A percentile compares a stretch with the other conserved stretches of the same genome.
These are phyloP conservation scores for Zoysia pacifica DNA, from an alignment of 176 grass and related monocot species.

Conservation along the genomic window DNA sequence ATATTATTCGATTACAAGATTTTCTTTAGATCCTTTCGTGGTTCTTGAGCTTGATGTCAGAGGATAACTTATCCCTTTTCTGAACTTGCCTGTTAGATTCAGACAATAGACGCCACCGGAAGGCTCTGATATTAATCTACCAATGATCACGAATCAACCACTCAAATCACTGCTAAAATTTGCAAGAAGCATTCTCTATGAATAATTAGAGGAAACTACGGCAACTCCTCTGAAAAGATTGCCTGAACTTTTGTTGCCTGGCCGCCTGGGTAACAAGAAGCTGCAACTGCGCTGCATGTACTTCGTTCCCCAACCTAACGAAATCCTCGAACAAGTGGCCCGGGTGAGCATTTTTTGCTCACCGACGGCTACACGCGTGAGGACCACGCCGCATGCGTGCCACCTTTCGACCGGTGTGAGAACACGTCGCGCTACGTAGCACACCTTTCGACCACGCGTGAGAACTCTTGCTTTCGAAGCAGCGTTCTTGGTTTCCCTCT, in stretches of 20 bases:
- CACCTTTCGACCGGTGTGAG: background rate
- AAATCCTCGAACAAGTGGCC: no score
- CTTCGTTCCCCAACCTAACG: no score
- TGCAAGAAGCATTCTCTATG: no score
- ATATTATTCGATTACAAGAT: background rate
- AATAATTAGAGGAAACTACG: no score
- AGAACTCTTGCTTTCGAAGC: background rate
- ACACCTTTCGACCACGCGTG: no score
- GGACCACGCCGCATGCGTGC: background rate
- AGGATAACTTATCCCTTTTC: background rate
- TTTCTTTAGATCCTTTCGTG: background rate
- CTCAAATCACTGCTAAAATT: background rate
- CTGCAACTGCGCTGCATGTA: no score
- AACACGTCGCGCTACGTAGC: background rate
- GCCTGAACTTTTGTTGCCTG: no score
- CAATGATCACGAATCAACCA: background rate
- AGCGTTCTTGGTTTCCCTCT: background rate
- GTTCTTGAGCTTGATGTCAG: background rate
- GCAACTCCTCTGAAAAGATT: no score
- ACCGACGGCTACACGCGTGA: background rate
- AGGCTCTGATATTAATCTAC: background rate
- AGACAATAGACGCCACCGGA: background rate
- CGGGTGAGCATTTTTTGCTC: background rate
- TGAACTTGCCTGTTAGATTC: background rate
- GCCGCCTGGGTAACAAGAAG: no score